phyloP scores from a whole-genome alignment of 441 rosid species.

The Arabidopsis hybrid region DNA sequence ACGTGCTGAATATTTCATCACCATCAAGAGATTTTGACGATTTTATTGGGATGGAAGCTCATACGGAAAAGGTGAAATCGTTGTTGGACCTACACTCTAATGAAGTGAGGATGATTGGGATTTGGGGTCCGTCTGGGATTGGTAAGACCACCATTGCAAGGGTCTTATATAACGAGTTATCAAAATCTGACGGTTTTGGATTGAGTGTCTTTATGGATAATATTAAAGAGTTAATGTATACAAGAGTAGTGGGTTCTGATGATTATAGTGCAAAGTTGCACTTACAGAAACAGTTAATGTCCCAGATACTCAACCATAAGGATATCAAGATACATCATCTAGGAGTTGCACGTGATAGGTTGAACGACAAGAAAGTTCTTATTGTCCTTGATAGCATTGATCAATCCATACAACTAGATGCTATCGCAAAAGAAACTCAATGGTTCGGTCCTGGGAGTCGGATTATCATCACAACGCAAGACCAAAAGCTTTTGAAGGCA shows the following conservation, averaged over 20 bases:
- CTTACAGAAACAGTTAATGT: background rate
- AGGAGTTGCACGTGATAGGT: too few species aligned
- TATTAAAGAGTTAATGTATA: background rate
- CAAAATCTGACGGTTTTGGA: background rate
- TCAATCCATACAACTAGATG: too few species aligned
- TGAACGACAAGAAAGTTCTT: too few species aligned
- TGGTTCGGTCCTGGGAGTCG: too few species aligned
- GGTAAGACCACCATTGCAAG: background rate
- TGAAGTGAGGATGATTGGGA: constrained; percentile 14
- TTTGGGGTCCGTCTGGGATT: constrained; percentile 1
- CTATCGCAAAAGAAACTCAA: too few species aligned
- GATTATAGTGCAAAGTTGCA: background rate
- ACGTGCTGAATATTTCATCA: background rate
- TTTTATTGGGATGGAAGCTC: background rate
- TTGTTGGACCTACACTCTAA: background rate
- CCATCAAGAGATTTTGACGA: background rate
- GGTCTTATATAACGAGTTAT: background rate
- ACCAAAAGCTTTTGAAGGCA: too few species aligned
- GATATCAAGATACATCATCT: too few species aligned
- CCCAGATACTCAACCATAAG: background rate
- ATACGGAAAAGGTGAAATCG: background rate
- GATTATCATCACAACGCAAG: too few species aligned
- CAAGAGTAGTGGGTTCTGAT: background rate
- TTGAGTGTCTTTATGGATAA: background rate
- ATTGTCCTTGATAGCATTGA: too few species aligned